A percentile compares a stretch with the other conserved stretches of the same genome.
Evolutionary conservation across 2,329 filamentous ascomycete genomes (phyloP).

Genomic region (Sclerotinia spermophila): DNA sequence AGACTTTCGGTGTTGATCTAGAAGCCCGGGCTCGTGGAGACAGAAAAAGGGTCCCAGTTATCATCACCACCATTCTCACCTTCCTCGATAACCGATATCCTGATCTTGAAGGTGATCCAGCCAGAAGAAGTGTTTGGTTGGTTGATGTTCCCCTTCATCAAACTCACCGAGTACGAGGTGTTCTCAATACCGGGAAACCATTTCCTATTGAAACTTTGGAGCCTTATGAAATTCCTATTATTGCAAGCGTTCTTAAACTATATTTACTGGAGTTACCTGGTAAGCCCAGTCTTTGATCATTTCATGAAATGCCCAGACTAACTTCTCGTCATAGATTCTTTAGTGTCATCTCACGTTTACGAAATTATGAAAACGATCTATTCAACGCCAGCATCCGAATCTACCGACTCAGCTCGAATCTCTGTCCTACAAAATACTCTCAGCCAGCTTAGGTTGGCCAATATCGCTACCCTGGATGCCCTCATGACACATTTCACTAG

Average conservation of each 20-base stretch:
- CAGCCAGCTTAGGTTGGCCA: conserved; percentile 88
- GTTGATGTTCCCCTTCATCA: conserved; percentile 83
- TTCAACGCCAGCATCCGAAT: conserved; percentile 72
- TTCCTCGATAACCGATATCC: conserved; percentile 97
- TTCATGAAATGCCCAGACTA: conserved; percentile 21
- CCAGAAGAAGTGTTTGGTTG: conserved; percentile 87
- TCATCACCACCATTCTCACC: conserved; percentile 89
- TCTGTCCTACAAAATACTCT: conserved; percentile 93
- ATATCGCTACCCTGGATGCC: conserved; percentile 97
- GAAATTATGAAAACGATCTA: conserved; percentile 99
- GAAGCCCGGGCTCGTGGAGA: conserved; percentile 90
- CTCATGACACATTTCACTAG: conserved; percentile 98
- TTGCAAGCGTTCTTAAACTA: conserved; percentile 87
- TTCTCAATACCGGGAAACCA: conserved; percentile 82
- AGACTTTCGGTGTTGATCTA: conserved; percentile 97
- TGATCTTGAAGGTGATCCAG: conserved; percentile 93
- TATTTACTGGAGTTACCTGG: conserved; percentile 93
- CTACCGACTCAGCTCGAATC: conserved; percentile 73
- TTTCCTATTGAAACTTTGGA: conserved; percentile 73
- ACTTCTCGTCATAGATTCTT: conserved; percentile 63
- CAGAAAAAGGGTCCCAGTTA: conserved; percentile 87
- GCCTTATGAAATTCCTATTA: conserved; percentile 89
- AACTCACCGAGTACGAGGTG: conserved; percentile 77
- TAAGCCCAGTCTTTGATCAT: conserved; percentile 45
- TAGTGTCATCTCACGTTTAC: conserved; percentile 96